These are phyloP conservation scores for Solanum chiquidenum DNA, from an alignment of 257 asterid species.

Conservation along the genomic window DNA sequence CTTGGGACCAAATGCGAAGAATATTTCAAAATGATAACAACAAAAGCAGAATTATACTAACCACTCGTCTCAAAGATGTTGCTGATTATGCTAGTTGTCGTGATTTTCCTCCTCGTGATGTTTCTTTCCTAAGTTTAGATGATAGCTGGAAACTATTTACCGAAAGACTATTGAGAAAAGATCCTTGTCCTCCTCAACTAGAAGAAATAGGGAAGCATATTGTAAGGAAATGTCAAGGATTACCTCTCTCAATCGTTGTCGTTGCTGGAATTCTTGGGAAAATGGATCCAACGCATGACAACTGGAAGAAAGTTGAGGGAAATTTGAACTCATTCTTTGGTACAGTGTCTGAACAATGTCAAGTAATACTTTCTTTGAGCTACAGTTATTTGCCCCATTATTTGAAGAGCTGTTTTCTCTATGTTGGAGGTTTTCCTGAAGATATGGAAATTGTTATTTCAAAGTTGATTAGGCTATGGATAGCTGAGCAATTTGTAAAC, in stretches of 20 bases:
- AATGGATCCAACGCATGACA: background rate
- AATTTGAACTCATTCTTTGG: background rate
- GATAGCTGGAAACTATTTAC: slow-evolving; percentile 2
- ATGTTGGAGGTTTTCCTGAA: background rate
- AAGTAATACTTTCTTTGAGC: background rate
- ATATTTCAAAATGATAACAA: slow-evolving; percentile 1
- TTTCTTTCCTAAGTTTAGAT: background rate
- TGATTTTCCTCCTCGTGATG: background rate
- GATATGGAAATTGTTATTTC: background rate
- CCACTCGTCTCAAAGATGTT: background rate
- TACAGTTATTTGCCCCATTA: background rate
- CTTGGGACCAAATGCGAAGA: background rate
- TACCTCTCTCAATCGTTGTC: background rate
- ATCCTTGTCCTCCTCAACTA: background rate
- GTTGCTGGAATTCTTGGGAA: background rate
- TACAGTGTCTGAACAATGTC: background rate
- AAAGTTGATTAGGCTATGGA: background rate
- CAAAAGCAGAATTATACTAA: slow-evolving; percentile 3
- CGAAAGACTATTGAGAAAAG: background rate
- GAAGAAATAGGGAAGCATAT: background rate
- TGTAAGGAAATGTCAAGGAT: background rate
- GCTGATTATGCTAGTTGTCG: background rate
- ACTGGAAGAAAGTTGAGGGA: background rate
- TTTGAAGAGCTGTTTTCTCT: slow-evolving; percentile 8
- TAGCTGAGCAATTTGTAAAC: slow-evolving; percentile 4